These are phyloP conservation scores for Aechmea fasciata DNA, from an alignment of 176 grass and related monocot genomes.

Conservation along the genomic window DNA sequence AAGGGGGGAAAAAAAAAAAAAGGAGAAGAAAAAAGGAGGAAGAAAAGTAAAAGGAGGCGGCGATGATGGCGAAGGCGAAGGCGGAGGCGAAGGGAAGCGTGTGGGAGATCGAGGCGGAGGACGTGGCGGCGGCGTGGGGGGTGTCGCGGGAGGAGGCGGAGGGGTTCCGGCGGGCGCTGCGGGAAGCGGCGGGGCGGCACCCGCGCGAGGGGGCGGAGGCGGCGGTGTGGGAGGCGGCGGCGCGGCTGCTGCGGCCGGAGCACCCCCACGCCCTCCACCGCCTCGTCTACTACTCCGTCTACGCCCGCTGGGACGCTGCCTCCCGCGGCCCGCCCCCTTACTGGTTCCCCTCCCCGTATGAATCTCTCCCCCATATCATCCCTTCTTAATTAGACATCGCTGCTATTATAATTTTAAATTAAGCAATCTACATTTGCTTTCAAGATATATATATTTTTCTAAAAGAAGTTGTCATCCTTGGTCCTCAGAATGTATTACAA, in stretches of 20 bases:
- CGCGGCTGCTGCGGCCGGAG: slow-evolving; percentile 53
- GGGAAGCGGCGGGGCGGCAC: slow-evolving; percentile 7
- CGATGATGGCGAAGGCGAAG: not conserved
- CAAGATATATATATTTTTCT: no score
- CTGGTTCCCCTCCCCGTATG: slow-evolving; percentile 83
- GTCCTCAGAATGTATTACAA: no score
- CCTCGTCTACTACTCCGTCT: slow-evolving; percentile 86
- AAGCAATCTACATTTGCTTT: no score
- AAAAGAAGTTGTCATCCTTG: no score
- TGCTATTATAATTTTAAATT: no score
- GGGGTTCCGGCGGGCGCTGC: slow-evolving; percentile 37
- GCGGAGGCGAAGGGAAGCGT: slow-evolving; percentile 34
- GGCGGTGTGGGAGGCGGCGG: slow-evolving; percentile 41
- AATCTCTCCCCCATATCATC: not conserved
- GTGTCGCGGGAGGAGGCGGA: slow-evolving; percentile 22
- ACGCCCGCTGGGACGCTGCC: slow-evolving; percentile 52
- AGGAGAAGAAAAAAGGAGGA: no score
- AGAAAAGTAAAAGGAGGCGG: no score
- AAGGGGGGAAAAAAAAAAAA: not conserved
- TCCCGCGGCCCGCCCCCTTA: slow-evolving; percentile 69
- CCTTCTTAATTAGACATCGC: no score
- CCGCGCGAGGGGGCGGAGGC: slow-evolving; percentile 18
- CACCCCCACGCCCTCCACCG: slow-evolving; percentile 88
- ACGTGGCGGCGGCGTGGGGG: slow-evolving; percentile 41
- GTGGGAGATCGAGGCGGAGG: slow-evolving; percentile 46